Evolutionary conservation across 345 rosid species (phyloP).

Genomic region (Excoecaria agallocha): DNA sequence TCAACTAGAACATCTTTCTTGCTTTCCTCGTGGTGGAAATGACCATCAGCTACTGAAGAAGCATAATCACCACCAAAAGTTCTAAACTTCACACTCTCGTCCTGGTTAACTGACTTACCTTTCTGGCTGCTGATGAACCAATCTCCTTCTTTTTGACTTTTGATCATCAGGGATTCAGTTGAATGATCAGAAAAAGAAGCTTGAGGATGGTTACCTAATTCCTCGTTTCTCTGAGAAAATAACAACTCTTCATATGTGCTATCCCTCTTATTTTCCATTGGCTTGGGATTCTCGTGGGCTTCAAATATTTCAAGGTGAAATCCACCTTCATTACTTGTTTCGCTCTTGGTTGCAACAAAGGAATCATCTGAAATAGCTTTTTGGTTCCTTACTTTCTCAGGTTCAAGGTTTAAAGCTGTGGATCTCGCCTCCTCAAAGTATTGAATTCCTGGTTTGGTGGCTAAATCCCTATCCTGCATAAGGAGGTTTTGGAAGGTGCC

Average conservation of each 20-base stretch:
- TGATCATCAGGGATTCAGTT: constrained; percentile 44
- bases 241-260: constrained; percentile 51
- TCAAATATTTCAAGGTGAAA: constrained; percentile 42
- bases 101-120: constrained; percentile 34
- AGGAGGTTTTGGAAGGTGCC: constrained; percentile 85
- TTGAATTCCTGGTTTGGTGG: constrained; percentile 31
- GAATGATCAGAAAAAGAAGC: constrained; percentile 41
- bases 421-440: constrained; percentile 36
- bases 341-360: constrained; percentile 44
- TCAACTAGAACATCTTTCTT: constrained; percentile 56
- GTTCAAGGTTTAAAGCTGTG: constrained; percentile 32
- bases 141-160: constrained; percentile 59
- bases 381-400: constrained; percentile 46
- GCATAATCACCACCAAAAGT: constrained; percentile 43
- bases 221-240: constrained; percentile 40
- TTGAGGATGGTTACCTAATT: constrained; percentile 29
- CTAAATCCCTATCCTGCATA: constrained; percentile 53
- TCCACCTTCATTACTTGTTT: constrained; percentile 35
- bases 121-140: constrained; percentile 57
- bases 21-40: constrained; percentile 28
- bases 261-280: constrained; percentile 39
- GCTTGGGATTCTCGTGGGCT: constrained; percentile 36
- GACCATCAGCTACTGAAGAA: constrained; percentile 37
- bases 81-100: constrained; percentile 39
- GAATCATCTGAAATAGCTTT: constrained; percentile 50